Base-by-base conservation (phyloP, 192 early-diverging fungal genomes). In the Phlyctochytrium bullatum region DNA sequence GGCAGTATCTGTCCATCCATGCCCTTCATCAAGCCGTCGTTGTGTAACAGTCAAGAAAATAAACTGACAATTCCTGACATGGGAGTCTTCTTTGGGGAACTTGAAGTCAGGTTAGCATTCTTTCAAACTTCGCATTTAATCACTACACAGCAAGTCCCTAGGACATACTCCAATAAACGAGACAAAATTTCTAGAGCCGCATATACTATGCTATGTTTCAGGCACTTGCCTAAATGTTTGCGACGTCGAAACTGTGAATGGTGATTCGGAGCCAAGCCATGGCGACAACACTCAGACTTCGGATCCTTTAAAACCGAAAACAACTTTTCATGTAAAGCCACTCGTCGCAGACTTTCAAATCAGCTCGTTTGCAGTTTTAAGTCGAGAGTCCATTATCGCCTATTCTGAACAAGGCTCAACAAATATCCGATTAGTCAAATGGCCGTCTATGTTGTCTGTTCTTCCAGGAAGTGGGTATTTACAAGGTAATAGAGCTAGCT, bases 151-250 rank as follows among this genome's bases (percentile, higher is more conserved):
- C 52, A 80, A 80, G 62, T 80, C 82, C 0, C 47, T 56, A 34
- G 83, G 83, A 2, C 78, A 78, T 63, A 78, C 72, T 12, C 63
- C 73, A 10, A 32, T 68, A 36, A 40, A 32, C 35, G 14, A 53
- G 4, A 67, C 79, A 31, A 16, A 30, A 0, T 81, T 80, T 66
- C 40, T 81, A 35, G 58, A 53, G 1, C 53, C 67, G 2, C 67
- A 58, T 29, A 52, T 75, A 20, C 23, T 84, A 3, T 68, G 62
- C 59, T 84, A 81, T 57, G 69, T 70, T n/a, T 79, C 79, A 17
- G 83, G 83, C 40, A 81, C 75, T 60, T 67, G 62, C 61, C 53
- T 84, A 36, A 84, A 80, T 52, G 74, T 78, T 61, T n/a, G 76
- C 33, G 74, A 76, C 54, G 61, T 56, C 2, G 32, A 33, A 35